Conservation (phyloP, 495 filamentous ascomycete species). For the Barbatosphaeria neglecta region DNA sequence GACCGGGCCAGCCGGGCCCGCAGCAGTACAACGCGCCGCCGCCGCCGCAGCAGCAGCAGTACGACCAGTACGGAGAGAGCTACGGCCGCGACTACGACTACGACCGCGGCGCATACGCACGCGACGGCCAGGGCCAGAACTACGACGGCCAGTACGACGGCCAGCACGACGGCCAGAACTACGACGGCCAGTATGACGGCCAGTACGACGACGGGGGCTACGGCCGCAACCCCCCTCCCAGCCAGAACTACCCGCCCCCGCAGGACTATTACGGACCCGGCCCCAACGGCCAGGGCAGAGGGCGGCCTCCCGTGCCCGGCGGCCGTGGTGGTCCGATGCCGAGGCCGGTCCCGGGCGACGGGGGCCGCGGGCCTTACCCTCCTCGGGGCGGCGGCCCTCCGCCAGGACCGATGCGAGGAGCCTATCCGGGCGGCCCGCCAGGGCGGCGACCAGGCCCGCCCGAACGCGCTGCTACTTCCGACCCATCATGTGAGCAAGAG, state of each 20-base stretch:
- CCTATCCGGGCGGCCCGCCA: conserved; percentile 21
- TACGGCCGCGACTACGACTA: conserved; percentile 42
- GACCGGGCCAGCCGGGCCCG: conserved; percentile 12
- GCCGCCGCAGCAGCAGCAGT: conserved; percentile 27
- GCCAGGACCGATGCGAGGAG: conserved; percentile 12
- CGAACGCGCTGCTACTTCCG: conserved; percentile 17
- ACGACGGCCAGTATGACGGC: conserved; percentile 10
- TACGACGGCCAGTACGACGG: conserved; percentile 12
- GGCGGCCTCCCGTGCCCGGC: conserved; percentile 27
- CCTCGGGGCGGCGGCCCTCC: conserved; percentile 17
- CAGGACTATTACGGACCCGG: conserved; percentile 39
- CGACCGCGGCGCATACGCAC: conserved; percentile 34
- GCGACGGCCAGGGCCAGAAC: conserved; percentile 16
- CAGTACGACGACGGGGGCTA: conserved; percentile 25
- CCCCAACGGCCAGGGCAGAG: conserved; percentile 24
- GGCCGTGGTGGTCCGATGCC: conserved; percentile 27
- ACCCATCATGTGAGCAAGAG: conserved; percentile 22
- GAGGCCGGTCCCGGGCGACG: conserved; percentile 16
- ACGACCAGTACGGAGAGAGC: conserved; percentile 38
- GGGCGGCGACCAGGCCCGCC: conserved; percentile 24
- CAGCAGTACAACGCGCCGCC: conserved; percentile 40
- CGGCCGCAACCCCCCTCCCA: conserved; percentile 32
- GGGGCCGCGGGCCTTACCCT: conserved; percentile 21
- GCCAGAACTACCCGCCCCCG: conserved; percentile 35
- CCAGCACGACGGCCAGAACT: conserved; percentile 22